Evolutionary conservation across 2,329 filamentous ascomycete species (phyloP), one percentile per base, ranked within the genome.

Genomic region (Ambrosiella xylebori): DNA sequence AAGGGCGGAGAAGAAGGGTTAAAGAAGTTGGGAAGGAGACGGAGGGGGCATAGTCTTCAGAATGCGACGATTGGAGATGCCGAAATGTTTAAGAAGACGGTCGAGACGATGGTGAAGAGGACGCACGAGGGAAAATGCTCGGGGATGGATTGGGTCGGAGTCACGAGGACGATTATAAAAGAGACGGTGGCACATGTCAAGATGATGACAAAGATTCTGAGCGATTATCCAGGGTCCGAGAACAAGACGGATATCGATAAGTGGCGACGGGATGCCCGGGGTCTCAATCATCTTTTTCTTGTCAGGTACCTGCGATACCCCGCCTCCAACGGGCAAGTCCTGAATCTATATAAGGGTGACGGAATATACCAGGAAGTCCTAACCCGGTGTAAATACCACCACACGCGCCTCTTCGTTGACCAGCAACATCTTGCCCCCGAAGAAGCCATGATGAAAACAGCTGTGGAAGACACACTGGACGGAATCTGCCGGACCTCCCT

Each of bases 221-320:
- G 62, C 1, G 57, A 63, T 0, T 61, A 66, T 3, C 62, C 61
- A 0, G 7, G 38, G 1, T 37, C 62, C 8, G 38, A 17, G 4
- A 62, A 57, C 6, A 68, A 71, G 17, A 8, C 67, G 27, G 59
- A 59, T 6, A 45, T 68, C 5, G 59, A 58, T 19, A 60, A 62
- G 1, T 72, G 69, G 69, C 61, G 70, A 56, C 59, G 62, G 17
- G 61, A 62, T 36, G 57, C 71, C 57, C 66, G 73, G 19, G 65
- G 67, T 1, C 64, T 70, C 47, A 72, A 68, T 35, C 74, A 76
- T 61, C 66, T 68, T 61, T 70, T 74, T 55, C 64, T 74, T 54
- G 67, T 76, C 7, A 69, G 70, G 2, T 75, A 70, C 61, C 64
- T 76, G 36, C 68, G 74, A 61, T 77, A 75, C 60, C 74, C 74